Evolutionary conservation across 2,329 filamentous ascomycete species (phyloP).

Genomic region (Lojkania enalia): DNA sequence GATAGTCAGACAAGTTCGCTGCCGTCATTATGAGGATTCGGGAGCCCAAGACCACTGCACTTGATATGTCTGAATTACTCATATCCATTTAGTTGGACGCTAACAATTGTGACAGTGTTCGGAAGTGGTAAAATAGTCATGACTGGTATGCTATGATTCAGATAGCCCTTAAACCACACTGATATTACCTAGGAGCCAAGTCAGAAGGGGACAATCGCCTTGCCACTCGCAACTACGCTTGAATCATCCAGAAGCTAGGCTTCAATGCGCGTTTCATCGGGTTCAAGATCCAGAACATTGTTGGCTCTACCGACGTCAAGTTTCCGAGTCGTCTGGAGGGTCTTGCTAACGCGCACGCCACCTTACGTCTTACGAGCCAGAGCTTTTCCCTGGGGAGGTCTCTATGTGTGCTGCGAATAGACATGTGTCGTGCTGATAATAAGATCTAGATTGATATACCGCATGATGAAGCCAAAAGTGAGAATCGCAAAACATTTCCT

Average conservation of each 20-base stretch:
- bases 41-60: slow-evolving; percentile 95
- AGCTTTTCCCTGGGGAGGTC: too few species aligned
- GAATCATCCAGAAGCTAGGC: slow-evolving; percentile 98
- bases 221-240: slow-evolving; percentile 94
- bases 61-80: too few species aligned
- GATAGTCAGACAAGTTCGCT: slow-evolving; percentile 85
- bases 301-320: slow-evolving; percentile 98
- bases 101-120: too few species aligned
- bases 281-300: slow-evolving; percentile 97
- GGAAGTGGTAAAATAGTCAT: slow-evolving; percentile 99
- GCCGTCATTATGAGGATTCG: slow-evolving; percentile 99
- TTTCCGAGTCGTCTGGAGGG: slow-evolving; percentile 97
- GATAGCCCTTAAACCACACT: too few species aligned
- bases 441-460: slow-evolving; percentile 99
- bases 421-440: too few species aligned
- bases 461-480: slow-evolving; percentile 99
- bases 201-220: slow-evolving; percentile 98
- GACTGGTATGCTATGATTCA: too few species aligned
- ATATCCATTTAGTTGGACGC: too few species aligned
- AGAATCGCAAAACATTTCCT: too few species aligned
- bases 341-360: slow-evolving; percentile 94
- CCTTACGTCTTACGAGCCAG: slow-evolving; percentile 96
- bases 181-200: too few species aligned
- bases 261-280: slow-evolving; percentile 99
- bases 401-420: too few species aligned